Evolutionary conservation across 2,329 filamentous ascomycete genomes (phyloP), one percentile per base, ranked within the genome.

Genomic region (Pezicula carpinea): DNA sequence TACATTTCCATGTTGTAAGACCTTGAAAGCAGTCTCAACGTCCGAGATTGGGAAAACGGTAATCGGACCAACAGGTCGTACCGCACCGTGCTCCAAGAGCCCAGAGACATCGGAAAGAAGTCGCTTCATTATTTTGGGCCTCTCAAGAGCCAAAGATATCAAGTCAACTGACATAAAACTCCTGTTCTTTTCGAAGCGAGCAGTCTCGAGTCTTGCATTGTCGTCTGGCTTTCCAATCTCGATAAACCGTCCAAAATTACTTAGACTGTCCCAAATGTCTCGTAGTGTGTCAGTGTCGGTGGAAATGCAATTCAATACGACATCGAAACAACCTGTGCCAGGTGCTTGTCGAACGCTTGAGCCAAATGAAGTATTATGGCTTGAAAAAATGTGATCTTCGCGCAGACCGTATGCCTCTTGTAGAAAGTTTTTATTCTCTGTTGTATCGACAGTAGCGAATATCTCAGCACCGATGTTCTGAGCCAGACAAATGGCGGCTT

Each of bases 81-180:
- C 60, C 34, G 60, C 63, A 29, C 63, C 62, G 4, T 61, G 57
- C 3, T 50, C 53, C 6, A 74, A 48, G 1, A 71, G 59, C 7
- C 58, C 57, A 35, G 67, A 63, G 5, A 75, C 64, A 14, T 64
- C 60, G 2, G 58, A 52, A 18, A 74, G 50, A 2, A 74, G 54
- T 10, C 64, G 64, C 18, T 62, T 60, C 53, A 74, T 63, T 2
- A 70, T 54, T 52, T 64, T 66, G 6, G 72, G 72, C 23, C 68
- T 62, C 52, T 73, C 61, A 2, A 59, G 59, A n/a, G 69, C 65
- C 4, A 79, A 55, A 29, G 67, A 63, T 2, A 64, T 56, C 4
- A 75, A 51, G 48, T 75, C 69, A 3, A 75, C 61, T 0, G 67
- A 68, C 14, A 66, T 59, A 47, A 74, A 75, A 1, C 64, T 68